Evolutionary conservation across 2,329 filamentous ascomycete species (phyloP).

Genomic region (Bretziella fagacearum): DNA sequence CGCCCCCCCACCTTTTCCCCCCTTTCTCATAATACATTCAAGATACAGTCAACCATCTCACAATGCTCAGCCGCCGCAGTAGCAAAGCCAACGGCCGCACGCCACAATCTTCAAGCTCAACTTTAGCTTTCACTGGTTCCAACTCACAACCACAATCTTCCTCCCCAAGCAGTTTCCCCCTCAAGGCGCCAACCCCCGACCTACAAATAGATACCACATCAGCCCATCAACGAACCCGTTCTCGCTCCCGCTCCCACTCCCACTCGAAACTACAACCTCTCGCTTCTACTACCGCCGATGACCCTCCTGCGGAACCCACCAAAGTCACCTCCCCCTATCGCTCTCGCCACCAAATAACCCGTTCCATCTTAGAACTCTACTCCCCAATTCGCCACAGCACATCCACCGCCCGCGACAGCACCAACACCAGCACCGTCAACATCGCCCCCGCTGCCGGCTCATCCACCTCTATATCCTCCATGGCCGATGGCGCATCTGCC

Average conservation of each 20-base stretch:
- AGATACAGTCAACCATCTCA: too few relatives aligned
- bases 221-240: too few relatives aligned
- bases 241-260: background rate
- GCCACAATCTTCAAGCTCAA: too few relatives aligned
- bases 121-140: too few relatives aligned
- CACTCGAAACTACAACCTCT: background rate
- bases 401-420: conserved; percentile 18
- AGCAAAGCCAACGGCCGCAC: too few relatives aligned
- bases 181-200: too few relatives aligned
- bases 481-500: conserved; percentile 17
- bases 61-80: too few relatives aligned
- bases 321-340: conserved; percentile 13
- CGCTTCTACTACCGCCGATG: background rate
- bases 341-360: conserved; percentile 35
- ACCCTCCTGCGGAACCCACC: conserved; percentile 1
- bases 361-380: conserved; percentile 38
- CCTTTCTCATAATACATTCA: too few relatives aligned
- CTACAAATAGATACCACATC: too few relatives aligned
- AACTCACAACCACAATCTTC: too few relatives aligned
- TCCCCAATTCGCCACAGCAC: conserved; percentile 22
- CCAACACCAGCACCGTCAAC: background rate
- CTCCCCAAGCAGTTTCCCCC: too few relatives aligned
- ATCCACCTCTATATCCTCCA: conserved; percentile 6
- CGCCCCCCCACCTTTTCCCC: too few relatives aligned
- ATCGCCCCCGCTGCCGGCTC: conserved; percentile 4